Evolutionary conservation across 208 protist genomes (phyloP), one percentile per base, ranked within the genome.

Genomic region (Angomonas deanei): DNA sequence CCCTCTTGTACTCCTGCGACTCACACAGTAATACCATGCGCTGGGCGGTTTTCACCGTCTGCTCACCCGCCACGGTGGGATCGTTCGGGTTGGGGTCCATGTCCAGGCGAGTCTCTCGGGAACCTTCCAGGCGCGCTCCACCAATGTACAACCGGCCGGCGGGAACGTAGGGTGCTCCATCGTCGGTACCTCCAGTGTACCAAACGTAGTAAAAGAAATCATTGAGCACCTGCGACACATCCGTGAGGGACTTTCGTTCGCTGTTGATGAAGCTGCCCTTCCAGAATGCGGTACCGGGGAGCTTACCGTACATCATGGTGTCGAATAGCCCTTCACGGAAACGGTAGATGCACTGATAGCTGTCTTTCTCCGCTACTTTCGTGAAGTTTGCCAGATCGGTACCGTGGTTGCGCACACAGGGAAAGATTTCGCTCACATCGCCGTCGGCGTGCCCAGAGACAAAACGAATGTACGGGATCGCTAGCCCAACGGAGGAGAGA

Each of bases 301-400:
- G 57, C 8, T 53, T 64, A 0, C 23, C 24, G 61, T 76, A 80
- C 13, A 68, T 70, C 63, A 66, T 74, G 13, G 49, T 34, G 50
- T 80, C 75, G 66, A 76, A 80, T 62, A 66, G 79, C 24, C 80
- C 80, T 46, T 74, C 74, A 30, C 58, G 52, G 65, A 64, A 86
- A 64, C 80, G 80, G 74, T 82, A 86, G 30, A 39, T 53, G 34
- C 80, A 86, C 48, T 62, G 67, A 8, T 23, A 61, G 38, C 75
- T 74, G 64, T 54, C n/a, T 17, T 4, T 80, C 46, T 24, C 27
- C 30, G 36, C 4, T 6, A 8, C 34, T 15, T 42, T 15, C 10
- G 34, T 42, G 34, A 8, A 42, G 15, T 8, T n/a, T 15, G 34
- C 34, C 15, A 15, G n/a, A n/a, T n/a, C n/a, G n/a, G n/a, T n/a